A percentile compares a stretch with the other conserved stretches of the same genome.
These are phyloP conservation scores for Clarireedia paspali DNA, from an alignment of 2,329 filamentous ascomycete species.

Conservation along the genomic window DNA sequence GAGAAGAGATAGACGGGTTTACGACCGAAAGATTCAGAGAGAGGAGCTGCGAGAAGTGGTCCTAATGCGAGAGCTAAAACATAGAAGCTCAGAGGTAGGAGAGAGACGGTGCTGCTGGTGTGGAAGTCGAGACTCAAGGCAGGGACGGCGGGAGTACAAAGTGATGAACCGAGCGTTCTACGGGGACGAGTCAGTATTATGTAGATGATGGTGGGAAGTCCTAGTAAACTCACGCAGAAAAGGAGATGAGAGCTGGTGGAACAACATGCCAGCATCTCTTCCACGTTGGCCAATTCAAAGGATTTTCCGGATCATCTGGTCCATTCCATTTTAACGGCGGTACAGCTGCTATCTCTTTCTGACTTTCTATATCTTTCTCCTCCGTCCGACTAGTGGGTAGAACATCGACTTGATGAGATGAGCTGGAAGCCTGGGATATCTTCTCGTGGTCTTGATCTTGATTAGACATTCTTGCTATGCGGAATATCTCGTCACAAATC, in stretches of 20 bases:
- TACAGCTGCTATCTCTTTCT: not conserved
- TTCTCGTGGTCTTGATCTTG: not conserved
- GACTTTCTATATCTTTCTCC: not conserved
- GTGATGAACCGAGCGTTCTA: not conserved
- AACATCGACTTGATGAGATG: not conserved
- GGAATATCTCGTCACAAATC: no score
- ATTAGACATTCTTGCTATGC: no score
- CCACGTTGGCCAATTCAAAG: conserved; percentile 13
- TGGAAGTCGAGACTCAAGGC: not conserved
- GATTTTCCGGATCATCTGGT: conserved; percentile 13
- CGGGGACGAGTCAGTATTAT: not conserved
- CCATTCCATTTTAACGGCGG: not conserved
- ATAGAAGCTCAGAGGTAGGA: conserved; percentile 28
- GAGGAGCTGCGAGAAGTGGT: conserved; percentile 50
- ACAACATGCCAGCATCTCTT: conserved; percentile 8
- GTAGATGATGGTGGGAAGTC: not conserved
- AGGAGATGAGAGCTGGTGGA: not conserved
- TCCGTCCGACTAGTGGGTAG: not conserved
- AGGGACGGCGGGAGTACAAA: not conserved
- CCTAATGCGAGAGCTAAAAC: conserved; percentile 57
- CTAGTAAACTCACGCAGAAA: not conserved
- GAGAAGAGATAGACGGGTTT: conserved; percentile 34
- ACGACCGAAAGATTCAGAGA: conserved; percentile 52
- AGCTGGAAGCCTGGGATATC: not conserved
- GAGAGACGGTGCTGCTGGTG: not conserved